These are phyloP conservation scores for Biscutella laevigata DNA, from an alignment of 441 rosid species.

Conservation along the genomic window DNA sequence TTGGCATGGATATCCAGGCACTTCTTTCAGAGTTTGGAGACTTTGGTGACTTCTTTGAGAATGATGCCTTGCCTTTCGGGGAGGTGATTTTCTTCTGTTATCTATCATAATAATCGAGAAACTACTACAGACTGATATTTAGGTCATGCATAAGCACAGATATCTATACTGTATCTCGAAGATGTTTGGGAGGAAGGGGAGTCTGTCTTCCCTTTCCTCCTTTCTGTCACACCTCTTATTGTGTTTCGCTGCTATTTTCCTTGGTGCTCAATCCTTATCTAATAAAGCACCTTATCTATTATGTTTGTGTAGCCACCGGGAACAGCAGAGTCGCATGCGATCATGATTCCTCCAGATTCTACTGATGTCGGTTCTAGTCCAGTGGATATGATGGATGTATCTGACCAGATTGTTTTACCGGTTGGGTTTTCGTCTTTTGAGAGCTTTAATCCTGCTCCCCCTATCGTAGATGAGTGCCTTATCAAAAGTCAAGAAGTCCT, in stretches of 20 bases:
- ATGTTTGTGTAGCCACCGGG: conserved; percentile 89
- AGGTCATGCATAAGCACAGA: neutral
- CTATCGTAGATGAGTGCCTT: conserved; percentile 54
- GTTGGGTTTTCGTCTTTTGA: conserved; percentile 79
- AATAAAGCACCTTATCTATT: conserved; percentile 24
- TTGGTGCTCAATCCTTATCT: conserved; percentile 16
- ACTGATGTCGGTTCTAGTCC: conserved; percentile 89
- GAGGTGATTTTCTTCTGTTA: conserved; percentile 55
- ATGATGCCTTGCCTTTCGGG: conserved; percentile 92
- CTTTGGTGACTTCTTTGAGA: conserved; percentile 97
- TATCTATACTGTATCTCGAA: conserved; percentile 6
- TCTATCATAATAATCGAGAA: neutral
- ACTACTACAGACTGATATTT: conserved; percentile 1
- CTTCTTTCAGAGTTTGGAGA: conserved; percentile 99
- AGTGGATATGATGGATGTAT: conserved; percentile 68
- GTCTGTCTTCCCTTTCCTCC: neutral
- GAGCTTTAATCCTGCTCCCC: conserved; percentile 62
- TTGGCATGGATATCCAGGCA: conserved; percentile 87
- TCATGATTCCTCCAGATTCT: conserved; percentile 76
- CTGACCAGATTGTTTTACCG: conserved; percentile 82
- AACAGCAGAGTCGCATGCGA: conserved; percentile 94
- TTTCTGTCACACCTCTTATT: conserved; percentile 7
- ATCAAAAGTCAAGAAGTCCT: conserved; percentile 66
- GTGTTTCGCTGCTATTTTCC: neutral
- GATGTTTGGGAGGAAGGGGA: conserved; percentile 8